Conservation (phyloP, 2,329 filamentous ascomycete species). For the Penicillium thymicola region DNA sequence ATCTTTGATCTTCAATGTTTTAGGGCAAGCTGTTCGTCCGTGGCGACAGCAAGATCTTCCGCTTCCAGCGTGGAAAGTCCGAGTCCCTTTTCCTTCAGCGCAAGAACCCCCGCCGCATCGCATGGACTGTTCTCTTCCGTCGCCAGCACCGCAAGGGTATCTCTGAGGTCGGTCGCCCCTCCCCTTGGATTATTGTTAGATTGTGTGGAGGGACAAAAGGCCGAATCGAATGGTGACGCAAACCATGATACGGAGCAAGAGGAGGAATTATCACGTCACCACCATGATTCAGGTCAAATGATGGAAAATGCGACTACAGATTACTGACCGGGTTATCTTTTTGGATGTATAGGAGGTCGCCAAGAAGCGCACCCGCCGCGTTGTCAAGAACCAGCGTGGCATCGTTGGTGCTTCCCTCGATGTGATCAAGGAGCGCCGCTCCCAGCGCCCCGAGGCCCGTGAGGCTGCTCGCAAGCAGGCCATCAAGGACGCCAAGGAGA, state of each 20-base stretch:
- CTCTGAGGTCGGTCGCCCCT: conserved; percentile 79
- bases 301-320: conserved; percentile 11
- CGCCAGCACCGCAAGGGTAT: conserved; percentile 99
- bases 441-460: conserved; percentile 92
- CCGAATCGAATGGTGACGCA: conserved; percentile 1
- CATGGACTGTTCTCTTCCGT: conserved; percentile 97
- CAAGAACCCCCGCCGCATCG: conserved; percentile 99
- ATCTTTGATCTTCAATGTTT: conserved; percentile 35
- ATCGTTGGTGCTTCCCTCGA: conserved; percentile 99
- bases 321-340: conserved; percentile 30
- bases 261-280: conserved; percentile 7
- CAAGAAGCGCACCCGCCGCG: conserved; percentile 98
- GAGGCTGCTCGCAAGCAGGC: conserved; percentile 82
- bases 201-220: conserved; percentile 11
- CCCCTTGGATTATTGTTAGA: conserved; percentile 20
- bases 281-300: neutral
- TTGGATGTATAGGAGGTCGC: conserved; percentile 77
- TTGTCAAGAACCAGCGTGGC: conserved; percentile 97
- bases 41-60: conserved; percentile 99
- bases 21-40: conserved; percentile 99
- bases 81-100: conserved; percentile 99
- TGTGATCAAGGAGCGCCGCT: conserved; percentile 98
- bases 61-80: conserved; percentile 99
- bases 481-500: conserved; percentile 98
- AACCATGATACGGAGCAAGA: conserved; percentile 14